These are phyloP conservation scores for Gymnopus androsaceus DNA, from an alignment of 1,284 basidiomycete species.

Conservation along the genomic window DNA sequence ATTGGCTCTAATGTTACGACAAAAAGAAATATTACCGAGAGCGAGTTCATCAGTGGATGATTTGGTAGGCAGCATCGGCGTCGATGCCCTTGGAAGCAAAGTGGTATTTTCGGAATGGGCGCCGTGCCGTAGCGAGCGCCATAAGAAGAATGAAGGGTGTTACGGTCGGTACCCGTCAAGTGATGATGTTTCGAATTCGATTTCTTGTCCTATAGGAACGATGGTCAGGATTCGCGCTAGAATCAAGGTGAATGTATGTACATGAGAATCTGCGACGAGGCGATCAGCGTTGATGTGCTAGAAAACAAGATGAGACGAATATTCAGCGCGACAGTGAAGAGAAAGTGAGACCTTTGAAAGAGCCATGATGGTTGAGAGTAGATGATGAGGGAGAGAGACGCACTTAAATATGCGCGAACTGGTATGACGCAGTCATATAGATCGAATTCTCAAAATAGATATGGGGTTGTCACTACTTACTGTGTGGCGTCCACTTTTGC, in stretches of 20 bases:
- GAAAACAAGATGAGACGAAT: neutral
- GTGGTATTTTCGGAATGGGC: slow-evolving; percentile 68
- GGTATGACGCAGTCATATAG: neutral
- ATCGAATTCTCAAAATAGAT: slow-evolving; percentile 7
- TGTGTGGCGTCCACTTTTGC: neutral
- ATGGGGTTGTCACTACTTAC: too few species aligned
- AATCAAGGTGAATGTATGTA: slow-evolving; percentile 25
- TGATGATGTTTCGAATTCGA: slow-evolving; percentile 42
- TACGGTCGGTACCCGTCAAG: slow-evolving; percentile 38
- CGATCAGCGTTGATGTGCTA: slow-evolving; percentile 68
- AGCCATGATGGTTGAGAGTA: slow-evolving; percentile 37
- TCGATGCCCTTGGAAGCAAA: slow-evolving; percentile 57
- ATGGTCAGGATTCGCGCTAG: neutral
- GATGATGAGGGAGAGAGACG: neutral
- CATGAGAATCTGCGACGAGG: slow-evolving; percentile 59
- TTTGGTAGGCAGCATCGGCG: slow-evolving; percentile 69
- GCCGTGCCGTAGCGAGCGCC: slow-evolving; percentile 65
- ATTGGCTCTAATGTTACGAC: neutral
- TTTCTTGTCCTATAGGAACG: slow-evolving; percentile 47
- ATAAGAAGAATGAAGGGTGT: slow-evolving; percentile 47
- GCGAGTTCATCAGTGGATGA: slow-evolving; percentile 85
- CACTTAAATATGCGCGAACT: neutral
- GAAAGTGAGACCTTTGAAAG: slow-evolving; percentile 48
- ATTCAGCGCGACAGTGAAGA: neutral
- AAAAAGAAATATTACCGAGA: slow-evolving; percentile 47